Evolutionary conservation across 768 basidiomycete genomes (phyloP).

Genomic region (Pholiota conissans): DNA sequence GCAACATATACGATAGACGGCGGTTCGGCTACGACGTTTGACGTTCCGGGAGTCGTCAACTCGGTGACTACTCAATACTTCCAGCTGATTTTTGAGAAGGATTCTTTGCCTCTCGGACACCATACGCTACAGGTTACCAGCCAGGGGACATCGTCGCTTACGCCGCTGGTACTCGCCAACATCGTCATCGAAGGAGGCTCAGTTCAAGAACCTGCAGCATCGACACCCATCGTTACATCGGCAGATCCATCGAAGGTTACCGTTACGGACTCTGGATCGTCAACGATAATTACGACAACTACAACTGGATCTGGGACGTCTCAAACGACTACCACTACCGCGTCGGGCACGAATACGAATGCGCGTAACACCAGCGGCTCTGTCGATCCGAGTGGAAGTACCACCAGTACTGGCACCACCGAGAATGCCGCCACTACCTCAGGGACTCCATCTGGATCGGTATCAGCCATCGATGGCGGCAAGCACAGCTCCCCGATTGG

Average conservation of each 20-base stretch:
- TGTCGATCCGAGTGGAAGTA: background rate
- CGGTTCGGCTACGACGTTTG: slow-evolving; percentile 18
- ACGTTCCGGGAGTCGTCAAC: slow-evolving; percentile 10
- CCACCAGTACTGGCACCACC: background rate
- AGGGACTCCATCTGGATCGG: background rate
- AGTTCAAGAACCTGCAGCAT: background rate
- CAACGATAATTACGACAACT: background rate
- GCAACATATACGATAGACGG: slow-evolving; percentile 27
- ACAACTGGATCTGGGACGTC: background rate
- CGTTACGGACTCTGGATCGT: background rate
- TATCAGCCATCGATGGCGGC: background rate
- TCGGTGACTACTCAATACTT: slow-evolving; percentile 21
- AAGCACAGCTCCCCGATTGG: background rate
- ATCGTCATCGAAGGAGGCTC: slow-evolving; percentile 5
- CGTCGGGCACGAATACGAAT: background rate
- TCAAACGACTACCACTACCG: background rate
- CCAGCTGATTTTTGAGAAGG: slow-evolving; percentile 14
- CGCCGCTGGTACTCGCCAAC: slow-evolving; percentile 3
- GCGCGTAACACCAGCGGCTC: background rate
- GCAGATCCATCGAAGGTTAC: background rate
- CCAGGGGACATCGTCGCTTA: slow-evolving; percentile 7
- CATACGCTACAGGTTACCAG: slow-evolving; percentile 18
- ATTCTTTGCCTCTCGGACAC: slow-evolving; percentile 19
- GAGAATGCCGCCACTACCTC: background rate
- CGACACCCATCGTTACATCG: background rate